phyloP scores from a whole-genome alignment of 2,329 filamentous ascomycete genomes.

The Fusarium drepaniforme region DNA sequence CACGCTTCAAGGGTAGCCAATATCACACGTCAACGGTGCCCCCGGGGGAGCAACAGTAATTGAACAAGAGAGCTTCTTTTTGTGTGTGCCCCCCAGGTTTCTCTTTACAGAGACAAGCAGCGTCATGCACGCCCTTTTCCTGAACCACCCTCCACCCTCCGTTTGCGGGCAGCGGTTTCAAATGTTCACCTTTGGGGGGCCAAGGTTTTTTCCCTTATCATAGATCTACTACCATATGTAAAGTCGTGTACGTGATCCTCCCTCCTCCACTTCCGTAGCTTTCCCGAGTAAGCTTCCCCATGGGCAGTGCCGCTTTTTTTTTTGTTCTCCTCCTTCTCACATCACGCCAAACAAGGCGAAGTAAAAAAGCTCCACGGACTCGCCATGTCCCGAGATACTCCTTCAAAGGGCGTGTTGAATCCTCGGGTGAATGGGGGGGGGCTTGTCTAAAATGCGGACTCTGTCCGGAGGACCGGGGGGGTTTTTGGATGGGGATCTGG shows the following conservation, averaged over 20 bases:
- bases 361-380: background rate
- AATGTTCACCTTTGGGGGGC: background rate
- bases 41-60: slow-evolving; percentile 8
- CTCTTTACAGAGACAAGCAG: background rate
- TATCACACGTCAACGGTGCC: slow-evolving; percentile 40
- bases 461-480: slow-evolving; percentile 28
- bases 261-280: slow-evolving; percentile 8
- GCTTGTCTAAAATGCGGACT: slow-evolving; percentile 20
- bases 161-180: background rate
- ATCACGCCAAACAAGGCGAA: slow-evolving; percentile 3
- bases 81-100: slow-evolving; percentile 5
- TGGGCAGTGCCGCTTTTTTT: background rate
- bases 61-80: background rate
- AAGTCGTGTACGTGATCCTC: background rate
- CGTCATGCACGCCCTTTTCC: background rate
- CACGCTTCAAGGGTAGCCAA: slow-evolving; percentile 25
- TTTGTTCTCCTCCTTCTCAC: background rate
- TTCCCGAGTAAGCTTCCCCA: slow-evolving; percentile 10
- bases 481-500: slow-evolving; percentile 19
- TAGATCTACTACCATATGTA: background rate
- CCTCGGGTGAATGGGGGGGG: background rate
- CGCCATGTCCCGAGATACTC: background rate
- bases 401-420: slow-evolving; percentile 11
- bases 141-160: background rate
- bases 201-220: background rate